Conservation (phyloP, 108 stramenopile genomes). For the Cyclotella baltica region DNA sequence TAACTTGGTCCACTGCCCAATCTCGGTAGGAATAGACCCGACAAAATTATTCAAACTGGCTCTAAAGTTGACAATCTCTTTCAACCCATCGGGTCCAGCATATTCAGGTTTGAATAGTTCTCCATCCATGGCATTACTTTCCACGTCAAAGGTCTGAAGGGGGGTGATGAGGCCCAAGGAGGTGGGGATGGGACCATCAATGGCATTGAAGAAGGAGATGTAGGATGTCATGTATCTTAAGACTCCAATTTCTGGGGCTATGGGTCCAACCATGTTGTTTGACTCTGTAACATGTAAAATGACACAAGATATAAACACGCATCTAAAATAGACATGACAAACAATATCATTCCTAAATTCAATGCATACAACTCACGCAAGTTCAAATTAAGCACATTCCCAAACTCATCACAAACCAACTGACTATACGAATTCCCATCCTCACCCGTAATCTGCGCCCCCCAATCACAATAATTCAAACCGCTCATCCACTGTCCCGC, state of each 20-base stretch:
- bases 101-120: slow-evolving; percentile 51
- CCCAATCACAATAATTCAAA: slow-evolving; percentile 56
- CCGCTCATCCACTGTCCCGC: slow-evolving; percentile 44
- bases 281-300: slow-evolving; percentile 39
- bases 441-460: slow-evolving; percentile 13
- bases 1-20: slow-evolving; percentile 68
- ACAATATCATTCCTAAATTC: background rate
- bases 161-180: slow-evolving; percentile 40
- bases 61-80: slow-evolving; percentile 45
- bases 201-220: slow-evolving; percentile 52
- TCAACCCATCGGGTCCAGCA: slow-evolving; percentile 37
- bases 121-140: slow-evolving; percentile 53
- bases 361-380: slow-evolving; percentile 48
- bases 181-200: slow-evolving; percentile 46
- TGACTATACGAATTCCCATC: slow-evolving; percentile 27
- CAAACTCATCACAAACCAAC: slow-evolving; percentile 55
- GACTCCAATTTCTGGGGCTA: slow-evolving; percentile 67
- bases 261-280: slow-evolving; percentile 62
- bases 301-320: no score
- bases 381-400: slow-evolving; percentile 53
- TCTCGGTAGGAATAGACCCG: slow-evolving; percentile 74
- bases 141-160: slow-evolving; percentile 57
- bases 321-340: background rate
- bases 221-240: slow-evolving; percentile 48
- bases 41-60: slow-evolving; percentile 65